These are phyloP conservation scores for Scheffersomyces lignosus DNA, from an alignment of 805 yeast species.

Conservation along the genomic window DNA sequence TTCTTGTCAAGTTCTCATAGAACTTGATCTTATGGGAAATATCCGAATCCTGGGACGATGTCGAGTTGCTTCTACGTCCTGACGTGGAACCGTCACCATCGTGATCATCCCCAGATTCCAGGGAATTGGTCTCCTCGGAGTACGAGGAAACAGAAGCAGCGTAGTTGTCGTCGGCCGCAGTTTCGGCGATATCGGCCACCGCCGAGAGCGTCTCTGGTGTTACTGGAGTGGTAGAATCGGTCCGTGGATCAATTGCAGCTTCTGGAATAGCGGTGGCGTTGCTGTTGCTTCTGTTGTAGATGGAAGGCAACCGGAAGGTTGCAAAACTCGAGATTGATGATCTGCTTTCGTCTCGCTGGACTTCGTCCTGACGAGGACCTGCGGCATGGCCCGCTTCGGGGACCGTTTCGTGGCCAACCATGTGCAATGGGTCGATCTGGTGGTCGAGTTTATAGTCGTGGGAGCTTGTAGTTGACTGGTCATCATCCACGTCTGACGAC, in stretches of 20 bases:
- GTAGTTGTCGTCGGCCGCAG: background rate
- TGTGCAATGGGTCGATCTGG: background rate
- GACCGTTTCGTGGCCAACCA: background rate
- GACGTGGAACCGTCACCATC: no score
- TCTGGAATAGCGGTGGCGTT: background rate
- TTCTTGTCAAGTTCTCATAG: slow-evolving; percentile 21
- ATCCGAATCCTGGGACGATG: background rate
- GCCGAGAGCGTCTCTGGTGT: background rate
- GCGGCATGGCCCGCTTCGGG: no score
- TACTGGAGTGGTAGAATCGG: background rate
- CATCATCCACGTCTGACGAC: slow-evolving; percentile 40
- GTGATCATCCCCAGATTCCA: no score
- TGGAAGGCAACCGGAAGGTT: slow-evolving; percentile 16
- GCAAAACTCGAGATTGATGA: slow-evolving; percentile 12
- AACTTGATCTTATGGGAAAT: slow-evolving; percentile 16
- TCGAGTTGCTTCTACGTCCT: no score
- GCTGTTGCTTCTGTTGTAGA: background rate
- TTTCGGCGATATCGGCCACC: background rate
- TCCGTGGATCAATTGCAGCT: no score
- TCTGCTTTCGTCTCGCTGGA: background rate
- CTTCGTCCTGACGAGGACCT: no score
- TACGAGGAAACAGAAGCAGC: background rate
- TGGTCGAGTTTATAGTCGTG: background rate
- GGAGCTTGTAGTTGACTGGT: slow-evolving; percentile 21
- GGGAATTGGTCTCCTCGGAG: background rate